Conservation (phyloP, 73 alveolate genomes). For the Stentor roeselii region DNA sequence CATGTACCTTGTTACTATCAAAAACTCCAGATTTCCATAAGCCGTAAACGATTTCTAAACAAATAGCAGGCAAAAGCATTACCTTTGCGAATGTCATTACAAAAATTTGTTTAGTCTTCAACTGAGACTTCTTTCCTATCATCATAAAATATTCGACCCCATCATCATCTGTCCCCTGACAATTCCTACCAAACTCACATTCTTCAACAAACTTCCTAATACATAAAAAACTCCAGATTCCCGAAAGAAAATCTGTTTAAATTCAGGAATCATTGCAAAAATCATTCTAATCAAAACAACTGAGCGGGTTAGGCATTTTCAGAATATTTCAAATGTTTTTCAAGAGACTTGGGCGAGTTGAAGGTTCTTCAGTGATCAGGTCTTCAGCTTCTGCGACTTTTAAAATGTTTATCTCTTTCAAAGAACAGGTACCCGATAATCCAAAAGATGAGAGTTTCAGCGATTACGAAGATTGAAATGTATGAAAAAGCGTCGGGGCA, state of each 20-base stretch:
- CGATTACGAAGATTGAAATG: not conserved
- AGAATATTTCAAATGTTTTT: too few relatives aligned
- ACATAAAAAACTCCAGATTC: too few relatives aligned
- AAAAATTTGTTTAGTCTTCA: not conserved
- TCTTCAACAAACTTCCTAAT: too few relatives aligned
- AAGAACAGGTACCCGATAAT: not conserved
- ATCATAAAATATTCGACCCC: not conserved
- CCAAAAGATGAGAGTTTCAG: not conserved
- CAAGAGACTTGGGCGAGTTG: too few relatives aligned
- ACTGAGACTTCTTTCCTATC: not conserved
- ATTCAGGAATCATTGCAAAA: slow-evolving; percentile 1
- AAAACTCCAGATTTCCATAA: slow-evolving; percentile 8
- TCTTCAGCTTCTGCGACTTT: too few relatives aligned
- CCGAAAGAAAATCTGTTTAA: not conserved
- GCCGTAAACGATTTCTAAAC: not conserved
- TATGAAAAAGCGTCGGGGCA: slow-evolving; percentile 1
- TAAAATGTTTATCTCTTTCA: not conserved
- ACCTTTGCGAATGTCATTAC: not conserved
- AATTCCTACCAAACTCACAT: not conserved
- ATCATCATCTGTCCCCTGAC: not conserved
- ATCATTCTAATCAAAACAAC: not conserved
- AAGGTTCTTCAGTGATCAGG: too few relatives aligned
- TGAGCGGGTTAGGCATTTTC: not conserved
- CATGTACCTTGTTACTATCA: not conserved
- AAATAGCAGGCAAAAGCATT: not conserved